Evolutionary conservation across 495 filamentous ascomycete genomes (phyloP), one percentile per base, ranked within the genome.

Genomic region (Lasiosphaeriaceae sp.): DNA sequence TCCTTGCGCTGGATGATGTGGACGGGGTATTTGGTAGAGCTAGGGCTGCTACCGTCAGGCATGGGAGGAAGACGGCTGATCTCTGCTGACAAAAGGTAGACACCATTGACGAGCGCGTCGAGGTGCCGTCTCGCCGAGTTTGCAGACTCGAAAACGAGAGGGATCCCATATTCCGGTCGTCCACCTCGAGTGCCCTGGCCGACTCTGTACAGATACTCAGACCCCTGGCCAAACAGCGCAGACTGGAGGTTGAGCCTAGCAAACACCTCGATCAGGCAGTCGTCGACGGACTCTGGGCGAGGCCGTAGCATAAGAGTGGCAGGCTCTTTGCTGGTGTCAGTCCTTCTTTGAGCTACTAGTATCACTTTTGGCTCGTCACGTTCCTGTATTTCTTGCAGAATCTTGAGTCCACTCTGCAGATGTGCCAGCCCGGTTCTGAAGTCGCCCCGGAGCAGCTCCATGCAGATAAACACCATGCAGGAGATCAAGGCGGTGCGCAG

Each of bases 391-490:
- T 67, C 61, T 8, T 60, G 50, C 8, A 77, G 55, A 11, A 78
- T 57, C 11, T 59, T 67, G 22, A 74, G 26, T 8, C 77, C 77
- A 50, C 62, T 74, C 54, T 74, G 68, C 11, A 85, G 70, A 65
- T 85, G 82, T 3, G 64, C 55, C 16, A 71, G 68, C 9, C 74
- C 76, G 1, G 72, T 54, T 9, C 49, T 50, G 54, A 73, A 76
- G 23, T 72, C 65, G 2, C 82, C 81, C 41, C 75, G 77, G 5
- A 85, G 64, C 46, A 77, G 76, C 57, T 87, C 84, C 50, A 83
- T 75, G 51, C 75, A 78, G 53, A 77, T 72, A 60, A 86, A 85
- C 2, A 86, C 50, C 19, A 82, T 61, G 60, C 84, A 87, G 11
- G 79, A 72, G 44, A 81, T 71, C 26, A 87, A 72, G 39, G 75